Evolutionary conservation across 208 protist species (phyloP).

Genomic region (Trypanosoma lewisi): DNA sequence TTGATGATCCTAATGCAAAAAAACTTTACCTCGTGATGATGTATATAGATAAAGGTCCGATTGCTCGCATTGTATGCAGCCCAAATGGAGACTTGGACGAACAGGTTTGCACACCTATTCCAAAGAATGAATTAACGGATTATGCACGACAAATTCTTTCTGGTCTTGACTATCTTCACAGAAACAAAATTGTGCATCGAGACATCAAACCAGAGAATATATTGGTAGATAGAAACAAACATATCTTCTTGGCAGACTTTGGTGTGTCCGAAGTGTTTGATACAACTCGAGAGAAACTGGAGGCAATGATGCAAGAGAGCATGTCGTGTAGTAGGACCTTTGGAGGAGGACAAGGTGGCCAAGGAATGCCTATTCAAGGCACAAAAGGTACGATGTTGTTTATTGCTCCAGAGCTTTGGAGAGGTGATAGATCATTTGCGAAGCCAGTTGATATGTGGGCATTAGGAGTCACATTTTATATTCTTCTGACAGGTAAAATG

Average conservation of each 20-base stretch:
- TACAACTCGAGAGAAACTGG: conserved; percentile 33
- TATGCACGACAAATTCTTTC: conserved; percentile 44
- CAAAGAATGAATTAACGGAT: conserved; percentile 25
- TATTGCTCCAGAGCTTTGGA: conserved; percentile 34
- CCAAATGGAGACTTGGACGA: conserved; percentile 17
- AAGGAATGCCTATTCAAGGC: conserved; percentile 19
- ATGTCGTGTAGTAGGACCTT: conserved; percentile 29
- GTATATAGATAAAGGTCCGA: conserved; percentile 77
- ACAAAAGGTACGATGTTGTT: conserved; percentile 33
- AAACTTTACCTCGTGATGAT: conserved; percentile 93
- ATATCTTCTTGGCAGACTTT: conserved; percentile 49
- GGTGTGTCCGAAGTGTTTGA: conserved; percentile 62
- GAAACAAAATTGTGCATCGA: conserved; percentile 49
- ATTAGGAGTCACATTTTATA: conserved; percentile 31
- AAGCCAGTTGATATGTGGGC: conserved; percentile 37
- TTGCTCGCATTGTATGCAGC: conserved; percentile 36
- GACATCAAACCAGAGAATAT: conserved; percentile 76
- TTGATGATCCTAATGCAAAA: conserved; percentile 91
- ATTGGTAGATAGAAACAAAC: conserved; percentile 31
- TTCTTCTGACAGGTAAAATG: conserved; percentile 30
- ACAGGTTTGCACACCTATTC: conserved; percentile 44
- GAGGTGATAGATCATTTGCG: conserved; percentile 22
- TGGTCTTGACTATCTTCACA: conserved; percentile 45
- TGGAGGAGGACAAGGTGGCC: background rate
- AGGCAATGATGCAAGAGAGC: conserved; percentile 52